Percentiles rank a stretch among this genome's conserved stretches.
Conservation (phyloP, 139 green algal genomes). For the Picochlorum sp. region DNA sequence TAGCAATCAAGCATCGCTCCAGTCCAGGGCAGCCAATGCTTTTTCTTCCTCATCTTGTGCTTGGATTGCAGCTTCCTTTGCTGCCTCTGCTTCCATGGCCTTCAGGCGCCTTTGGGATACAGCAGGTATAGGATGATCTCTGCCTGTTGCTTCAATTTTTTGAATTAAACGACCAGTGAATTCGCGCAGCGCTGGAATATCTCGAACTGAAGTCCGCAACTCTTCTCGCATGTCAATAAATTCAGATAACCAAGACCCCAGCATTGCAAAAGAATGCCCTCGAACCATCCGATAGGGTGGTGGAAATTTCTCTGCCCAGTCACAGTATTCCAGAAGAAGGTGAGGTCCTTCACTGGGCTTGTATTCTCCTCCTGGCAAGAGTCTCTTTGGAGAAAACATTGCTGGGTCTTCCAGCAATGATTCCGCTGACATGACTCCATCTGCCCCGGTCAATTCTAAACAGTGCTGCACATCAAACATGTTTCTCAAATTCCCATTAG, state of each 20-base stretch:
- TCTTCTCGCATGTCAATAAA: constrained; percentile 74
- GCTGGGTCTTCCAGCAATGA: constrained; percentile 74
- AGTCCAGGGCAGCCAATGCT: constrained; percentile 10
- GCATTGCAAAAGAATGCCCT: constrained; percentile 58
- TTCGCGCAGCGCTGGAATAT: constrained; percentile 15
- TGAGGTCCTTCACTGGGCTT: constrained; percentile 30
- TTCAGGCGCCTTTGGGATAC: constrained; percentile 29
- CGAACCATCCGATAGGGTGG: constrained; percentile 76
- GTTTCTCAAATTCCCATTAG: constrained; percentile 78
- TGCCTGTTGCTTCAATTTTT: constrained; percentile 37
- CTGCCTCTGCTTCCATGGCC: constrained; percentile 34
- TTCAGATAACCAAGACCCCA: constrained; percentile 77
- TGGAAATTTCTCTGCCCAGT: constrained; percentile 57
- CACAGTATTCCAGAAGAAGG: constrained; percentile 80
- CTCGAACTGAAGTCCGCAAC: constrained; percentile 37
- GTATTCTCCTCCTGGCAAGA: constrained; percentile 6
- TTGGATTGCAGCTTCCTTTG: constrained; percentile 36
- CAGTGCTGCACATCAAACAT: constrained; percentile 54
- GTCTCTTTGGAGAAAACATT: constrained; percentile 51
- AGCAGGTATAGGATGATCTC: constrained; percentile 39
- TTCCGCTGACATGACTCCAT: constrained; percentile 82
- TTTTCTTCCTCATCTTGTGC: constrained; percentile 62
- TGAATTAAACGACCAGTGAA: constrained; percentile 40
- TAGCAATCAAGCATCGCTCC: neutral
- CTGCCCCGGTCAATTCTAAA: constrained; percentile 65